phyloP scores from a whole-genome alignment of 108 stramenopile genomes.

The Skeletonema costatum region DNA sequence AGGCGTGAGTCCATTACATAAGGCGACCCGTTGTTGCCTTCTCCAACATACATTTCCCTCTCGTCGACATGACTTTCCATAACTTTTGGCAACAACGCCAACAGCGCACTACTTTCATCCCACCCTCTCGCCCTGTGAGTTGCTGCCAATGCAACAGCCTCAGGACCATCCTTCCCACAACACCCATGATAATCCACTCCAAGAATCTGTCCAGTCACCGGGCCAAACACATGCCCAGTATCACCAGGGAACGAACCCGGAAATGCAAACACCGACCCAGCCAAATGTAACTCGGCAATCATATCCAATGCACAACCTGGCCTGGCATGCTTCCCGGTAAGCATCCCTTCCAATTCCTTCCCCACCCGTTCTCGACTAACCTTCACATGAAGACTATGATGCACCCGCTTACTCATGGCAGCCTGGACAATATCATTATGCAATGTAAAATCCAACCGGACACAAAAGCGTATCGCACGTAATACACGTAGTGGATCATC shows the following conservation, averaged over 20 bases:
- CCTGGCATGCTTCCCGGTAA: conserved; percentile 71
- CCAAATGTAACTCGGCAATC: conserved; percentile 71
- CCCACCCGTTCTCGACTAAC: conserved; percentile 91
- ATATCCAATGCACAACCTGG: conserved; percentile 65
- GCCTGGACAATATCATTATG: conserved; percentile 65
- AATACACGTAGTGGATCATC: conserved; percentile 95
- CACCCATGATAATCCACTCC: conserved; percentile 37
- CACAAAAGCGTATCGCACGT: conserved; percentile 90
- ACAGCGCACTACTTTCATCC: conserved; percentile 44
- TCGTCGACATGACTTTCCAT: conserved; percentile 36
- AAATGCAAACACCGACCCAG: conserved; percentile 69
- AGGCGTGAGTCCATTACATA: conserved; percentile 53
- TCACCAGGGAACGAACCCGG: conserved; percentile 60
- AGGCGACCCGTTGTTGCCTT: background rate
- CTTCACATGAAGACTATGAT: conserved; percentile 77
- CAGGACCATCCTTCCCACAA: conserved; percentile 28
- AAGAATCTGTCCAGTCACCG: conserved; percentile 44
- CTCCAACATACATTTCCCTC: conserved; percentile 11
- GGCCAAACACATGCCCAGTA: conserved; percentile 23
- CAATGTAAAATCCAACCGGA: conserved; percentile 76
- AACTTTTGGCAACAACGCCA: conserved; percentile 33
- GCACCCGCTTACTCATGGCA: conserved; percentile 53
- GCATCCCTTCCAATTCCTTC: conserved; percentile 90
- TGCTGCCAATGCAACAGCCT: conserved; percentile 36
- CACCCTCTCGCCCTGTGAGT: conserved; percentile 42